phyloP scores from a whole-genome alignment of 345 rosid species.

The Rhodamnia rubescens region DNA sequence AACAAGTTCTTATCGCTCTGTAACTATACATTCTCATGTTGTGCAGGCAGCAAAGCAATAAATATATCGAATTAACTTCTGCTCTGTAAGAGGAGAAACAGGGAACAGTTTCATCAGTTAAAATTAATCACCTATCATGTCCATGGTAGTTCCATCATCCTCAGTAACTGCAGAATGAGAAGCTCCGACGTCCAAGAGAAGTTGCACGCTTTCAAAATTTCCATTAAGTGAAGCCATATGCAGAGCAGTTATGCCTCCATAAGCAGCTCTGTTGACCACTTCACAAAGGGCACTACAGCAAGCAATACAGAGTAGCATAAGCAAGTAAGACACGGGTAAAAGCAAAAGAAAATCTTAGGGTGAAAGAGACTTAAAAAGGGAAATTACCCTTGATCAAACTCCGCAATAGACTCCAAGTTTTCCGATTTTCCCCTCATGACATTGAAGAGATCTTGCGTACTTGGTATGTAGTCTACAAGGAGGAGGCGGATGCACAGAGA shows the following conservation, averaged over 20 bases:
- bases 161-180: conserved; percentile 58
- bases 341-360: neutral
- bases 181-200: conserved; percentile 86
- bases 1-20: neutral
- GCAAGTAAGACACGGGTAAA: neutral
- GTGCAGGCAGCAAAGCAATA: neutral
- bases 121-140: conserved; percentile 59
- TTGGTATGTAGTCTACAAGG: conserved; percentile 74
- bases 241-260: conserved; percentile 89
- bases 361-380: neutral
- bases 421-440: conserved; percentile 21
- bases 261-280: conserved; percentile 67
- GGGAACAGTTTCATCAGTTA: neutral
- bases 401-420: conserved; percentile 18
- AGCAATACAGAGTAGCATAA: neutral
- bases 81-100: neutral
- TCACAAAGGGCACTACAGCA: conserved; percentile 45
- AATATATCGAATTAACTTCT: neutral
- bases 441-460: conserved; percentile 42
- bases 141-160: conserved; percentile 86
- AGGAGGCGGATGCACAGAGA: conserved; percentile 72
- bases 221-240: conserved; percentile 91
- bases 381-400: conserved; percentile 45
- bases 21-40: neutral
- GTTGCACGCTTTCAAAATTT: conserved; percentile 63